phyloP scores from a whole-genome alignment of 1,139 yeast genomes.

The Saccharomyces hybrid region DNA sequence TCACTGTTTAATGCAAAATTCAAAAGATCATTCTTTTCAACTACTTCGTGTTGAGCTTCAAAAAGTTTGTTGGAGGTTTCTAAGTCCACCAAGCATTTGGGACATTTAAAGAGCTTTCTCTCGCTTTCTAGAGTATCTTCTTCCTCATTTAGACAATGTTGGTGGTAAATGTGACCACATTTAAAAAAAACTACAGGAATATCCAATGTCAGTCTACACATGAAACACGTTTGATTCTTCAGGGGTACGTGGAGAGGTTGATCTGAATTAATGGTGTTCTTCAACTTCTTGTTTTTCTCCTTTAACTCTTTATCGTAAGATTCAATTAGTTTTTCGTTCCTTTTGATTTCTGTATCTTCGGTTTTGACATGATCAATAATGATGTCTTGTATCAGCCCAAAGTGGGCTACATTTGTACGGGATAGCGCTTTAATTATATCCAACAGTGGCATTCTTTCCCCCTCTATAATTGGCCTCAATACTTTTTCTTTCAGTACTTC shows the following conservation, averaged over 20 bases:
- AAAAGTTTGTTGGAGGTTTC: conserved; percentile 58
- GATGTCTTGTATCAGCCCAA: conserved; percentile 68
- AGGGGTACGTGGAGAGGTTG: conserved; percentile 49
- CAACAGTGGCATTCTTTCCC: conserved; percentile 59
- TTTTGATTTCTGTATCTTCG: conserved; percentile 59
- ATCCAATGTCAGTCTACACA: conserved; percentile 64
- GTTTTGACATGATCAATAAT: conserved; percentile 54
- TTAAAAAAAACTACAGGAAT: conserved; percentile 79
- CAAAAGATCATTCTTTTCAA: conserved; percentile 59
- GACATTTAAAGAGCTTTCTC: conserved; percentile 43
- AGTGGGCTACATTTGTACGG: conserved; percentile 55
- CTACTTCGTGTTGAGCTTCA: conserved; percentile 52
- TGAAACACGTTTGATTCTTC: conserved; percentile 63
- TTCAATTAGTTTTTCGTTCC: conserved; percentile 57
- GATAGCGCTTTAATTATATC: conserved; percentile 70
- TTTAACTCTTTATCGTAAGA: conserved; percentile 66
- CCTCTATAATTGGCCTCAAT: conserved; percentile 46
- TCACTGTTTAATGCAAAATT: conserved; percentile 50
- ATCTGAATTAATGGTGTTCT: conserved; percentile 38
- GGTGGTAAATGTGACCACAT: conserved; percentile 85
- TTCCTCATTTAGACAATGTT: conserved; percentile 60
- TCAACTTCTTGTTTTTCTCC: conserved; percentile 46
- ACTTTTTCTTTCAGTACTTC: conserved; percentile 41
- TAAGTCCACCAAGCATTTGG: conserved; percentile 61
- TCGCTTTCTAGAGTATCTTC: conserved; percentile 12